Conservation (phyloP, 2,329 filamentous ascomycete genomes). For the Aaosphaeria pasadenensis region DNA sequence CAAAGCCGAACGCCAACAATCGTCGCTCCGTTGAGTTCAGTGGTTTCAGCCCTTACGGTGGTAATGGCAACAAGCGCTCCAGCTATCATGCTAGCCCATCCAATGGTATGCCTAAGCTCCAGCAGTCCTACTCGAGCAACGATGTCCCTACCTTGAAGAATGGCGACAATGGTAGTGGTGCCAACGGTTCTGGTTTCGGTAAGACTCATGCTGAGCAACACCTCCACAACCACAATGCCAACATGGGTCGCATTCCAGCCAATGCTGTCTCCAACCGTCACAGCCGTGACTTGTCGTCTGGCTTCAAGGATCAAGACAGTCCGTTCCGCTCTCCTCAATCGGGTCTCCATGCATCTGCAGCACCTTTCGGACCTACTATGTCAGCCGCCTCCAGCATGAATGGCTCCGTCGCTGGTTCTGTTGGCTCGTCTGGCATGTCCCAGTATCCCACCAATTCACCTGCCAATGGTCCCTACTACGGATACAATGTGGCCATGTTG, state of each 20-base stretch:
- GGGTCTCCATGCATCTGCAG: constrained; percentile 73
- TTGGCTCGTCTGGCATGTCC: constrained; percentile 29
- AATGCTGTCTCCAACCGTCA: constrained; percentile 66
- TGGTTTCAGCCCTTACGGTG: constrained; percentile 30
- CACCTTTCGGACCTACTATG: constrained; percentile 70
- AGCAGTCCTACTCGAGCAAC: constrained; percentile 85
- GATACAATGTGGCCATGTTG: constrained; percentile 61
- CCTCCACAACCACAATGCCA: constrained; percentile 73
- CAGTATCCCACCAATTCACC: constrained; percentile 25
- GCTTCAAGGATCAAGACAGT: constrained; percentile 46
- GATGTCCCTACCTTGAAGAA: constrained; percentile 85
- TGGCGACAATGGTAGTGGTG: constrained; percentile 49
- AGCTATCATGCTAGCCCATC: constrained; percentile 53
- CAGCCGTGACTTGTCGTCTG: constrained; percentile 65
- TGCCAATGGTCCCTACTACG: constrained; percentile 42
- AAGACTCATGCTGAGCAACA: constrained; percentile 57
- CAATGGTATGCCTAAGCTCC: constrained; percentile 69
- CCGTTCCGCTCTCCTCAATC: constrained; percentile 62
- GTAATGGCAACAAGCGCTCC: constrained; percentile 43
- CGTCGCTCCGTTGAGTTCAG: constrained; percentile 50
- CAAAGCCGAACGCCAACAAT: constrained; percentile 38
- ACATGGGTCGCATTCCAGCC: constrained; percentile 73
- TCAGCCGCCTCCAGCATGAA: constrained; percentile 30
- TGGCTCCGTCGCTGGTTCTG: constrained; percentile 15
- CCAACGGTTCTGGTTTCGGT: constrained; percentile 23